Base-by-base conservation (phyloP, 2,329 filamentous ascomycete genomes). In the Botrytis deweyae region DNA sequence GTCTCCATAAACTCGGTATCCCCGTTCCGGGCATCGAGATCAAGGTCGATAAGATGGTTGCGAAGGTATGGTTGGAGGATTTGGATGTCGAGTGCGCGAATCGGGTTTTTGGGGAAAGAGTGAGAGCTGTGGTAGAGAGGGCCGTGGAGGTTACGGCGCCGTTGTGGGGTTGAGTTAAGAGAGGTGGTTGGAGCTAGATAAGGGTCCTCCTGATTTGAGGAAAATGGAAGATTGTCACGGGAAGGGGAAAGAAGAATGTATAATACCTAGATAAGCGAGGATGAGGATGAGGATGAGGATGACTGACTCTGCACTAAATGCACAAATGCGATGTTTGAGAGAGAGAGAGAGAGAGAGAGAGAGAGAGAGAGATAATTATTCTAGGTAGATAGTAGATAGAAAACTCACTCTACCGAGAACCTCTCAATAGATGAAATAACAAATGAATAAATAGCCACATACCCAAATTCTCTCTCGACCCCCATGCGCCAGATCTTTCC, bases 1-100 rank as follows among this genome's bases (percentile, higher is more conserved):
- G 95, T 22, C 85, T 98, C 66, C 93, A 97, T 80, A 90, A 89
- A 76, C 85, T 97, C 36, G 95, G 95, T 3, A 95, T 98, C 46
- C 94, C 95, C 0, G 94, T 98, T 0, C 96, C 96, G 0, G 96
- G 95, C 0, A 87, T 99, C 25, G 89, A 92, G 75, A 94, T 99
- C 83, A 91, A 88, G 79, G 92, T 98, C 6, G 95, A 98, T 79
- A 96, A 93, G 84, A 91, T 94, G 83, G 87, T 92, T 71, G 96
- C 95, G 10, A 92, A 90, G 75, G 91, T 99, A 10, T 98, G 95
- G 95, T 85, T 99, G 58, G 96, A 98, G 86, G 90, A 93, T 78
- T 83, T 98, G 63, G 94, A 97, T 78, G 93, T 99, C 7, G 96
- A 98, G 83, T 97, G 94, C 82, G 85, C 85, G 72, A 94, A 94